Evolutionary conservation across 2,329 filamentous ascomycete genomes (phyloP).

Genomic region (Zymoseptoria ardabiliae): DNA sequence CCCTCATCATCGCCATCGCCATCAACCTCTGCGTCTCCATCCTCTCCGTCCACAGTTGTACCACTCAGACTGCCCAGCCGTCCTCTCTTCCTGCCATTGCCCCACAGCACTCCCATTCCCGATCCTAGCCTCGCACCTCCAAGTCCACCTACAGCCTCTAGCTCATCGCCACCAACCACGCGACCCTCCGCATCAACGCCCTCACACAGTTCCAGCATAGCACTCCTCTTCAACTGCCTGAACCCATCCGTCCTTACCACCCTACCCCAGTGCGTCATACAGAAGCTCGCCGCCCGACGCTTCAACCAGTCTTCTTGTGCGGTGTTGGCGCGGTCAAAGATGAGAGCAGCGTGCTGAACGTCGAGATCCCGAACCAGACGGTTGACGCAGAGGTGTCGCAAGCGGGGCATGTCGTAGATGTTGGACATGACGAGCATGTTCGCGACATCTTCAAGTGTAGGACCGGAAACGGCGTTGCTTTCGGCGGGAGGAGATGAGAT

Average conservation of each 20-base stretch:
- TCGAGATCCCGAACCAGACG: slow-evolving; percentile 84
- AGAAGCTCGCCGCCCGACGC: slow-evolving; percentile 78
- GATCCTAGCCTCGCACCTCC: slow-evolving; percentile 42
- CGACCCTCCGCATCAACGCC: slow-evolving; percentile 91
- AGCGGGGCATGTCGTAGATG: slow-evolving; percentile 91
- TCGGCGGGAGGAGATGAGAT: slow-evolving; percentile 45
- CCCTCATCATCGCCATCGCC: slow-evolving; percentile 26
- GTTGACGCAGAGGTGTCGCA: slow-evolving; percentile 85
- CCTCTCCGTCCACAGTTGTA: slow-evolving; percentile 37
- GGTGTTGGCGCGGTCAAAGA: slow-evolving; percentile 88
- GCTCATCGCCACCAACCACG: slow-evolving; percentile 79
- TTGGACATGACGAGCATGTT: slow-evolving; percentile 96
- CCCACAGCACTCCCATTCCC: slow-evolving; percentile 26
- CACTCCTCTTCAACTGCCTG: slow-evolving; percentile 66
- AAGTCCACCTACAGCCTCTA: slow-evolving; percentile 54
- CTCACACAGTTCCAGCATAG: slow-evolving; percentile 84
- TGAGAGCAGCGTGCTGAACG: slow-evolving; percentile 87
- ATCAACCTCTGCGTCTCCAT: slow-evolving; percentile 27
- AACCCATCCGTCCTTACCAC: slow-evolving; percentile 87
- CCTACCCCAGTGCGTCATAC: slow-evolving; percentile 88
- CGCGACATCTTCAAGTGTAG: slow-evolving; percentile 72
- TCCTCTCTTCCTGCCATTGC: slow-evolving; percentile 38
- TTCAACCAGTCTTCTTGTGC: slow-evolving; percentile 92
- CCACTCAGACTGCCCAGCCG: slow-evolving; percentile 36
- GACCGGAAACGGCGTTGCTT: slow-evolving; percentile 32